These are phyloP conservation scores for Raffaelea arxii DNA, from an alignment of 2,329 filamentous ascomycete genomes.

Conservation along the genomic window DNA sequence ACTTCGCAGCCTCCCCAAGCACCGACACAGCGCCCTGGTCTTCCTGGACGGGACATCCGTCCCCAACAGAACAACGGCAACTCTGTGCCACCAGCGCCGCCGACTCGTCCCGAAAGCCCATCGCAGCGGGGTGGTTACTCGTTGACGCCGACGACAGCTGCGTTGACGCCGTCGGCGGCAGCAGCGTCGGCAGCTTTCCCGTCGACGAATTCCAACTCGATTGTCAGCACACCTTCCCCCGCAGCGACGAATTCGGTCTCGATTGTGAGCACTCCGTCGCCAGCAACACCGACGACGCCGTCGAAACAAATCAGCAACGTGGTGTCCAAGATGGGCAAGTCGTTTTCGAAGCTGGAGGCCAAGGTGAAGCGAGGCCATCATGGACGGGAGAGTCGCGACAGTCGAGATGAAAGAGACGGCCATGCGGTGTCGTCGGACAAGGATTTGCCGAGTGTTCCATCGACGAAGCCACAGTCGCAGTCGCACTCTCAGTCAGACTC, in stretches of 20 bases:
- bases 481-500: neutral
- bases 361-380: constrained; percentile 13
- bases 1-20: too few species aligned
- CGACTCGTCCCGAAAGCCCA: neutral
- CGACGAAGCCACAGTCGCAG: neutral
- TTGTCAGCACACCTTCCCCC: too few species aligned
- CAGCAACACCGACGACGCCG: neutral
- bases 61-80: constrained; percentile 14
- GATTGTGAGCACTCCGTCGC: neutral
- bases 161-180: neutral
- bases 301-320: neutral
- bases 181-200: neutral
- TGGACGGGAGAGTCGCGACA: neutral
- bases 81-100: constrained; percentile 1
- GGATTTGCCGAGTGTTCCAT: neutral
- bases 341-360: constrained; percentile 16
- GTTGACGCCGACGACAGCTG: neutral
- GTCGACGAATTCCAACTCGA: neutral
- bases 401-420: too few species aligned
- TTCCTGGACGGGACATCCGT: constrained; percentile 21
- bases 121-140: neutral
- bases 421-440: too few species aligned
- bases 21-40: too few species aligned
- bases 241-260: constrained; percentile 2
- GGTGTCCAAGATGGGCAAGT: constrained; percentile 16